These are phyloP conservation scores for Trichoderma parareesei DNA, from an alignment of 495 filamentous ascomycete species.

Conservation along the genomic window DNA sequence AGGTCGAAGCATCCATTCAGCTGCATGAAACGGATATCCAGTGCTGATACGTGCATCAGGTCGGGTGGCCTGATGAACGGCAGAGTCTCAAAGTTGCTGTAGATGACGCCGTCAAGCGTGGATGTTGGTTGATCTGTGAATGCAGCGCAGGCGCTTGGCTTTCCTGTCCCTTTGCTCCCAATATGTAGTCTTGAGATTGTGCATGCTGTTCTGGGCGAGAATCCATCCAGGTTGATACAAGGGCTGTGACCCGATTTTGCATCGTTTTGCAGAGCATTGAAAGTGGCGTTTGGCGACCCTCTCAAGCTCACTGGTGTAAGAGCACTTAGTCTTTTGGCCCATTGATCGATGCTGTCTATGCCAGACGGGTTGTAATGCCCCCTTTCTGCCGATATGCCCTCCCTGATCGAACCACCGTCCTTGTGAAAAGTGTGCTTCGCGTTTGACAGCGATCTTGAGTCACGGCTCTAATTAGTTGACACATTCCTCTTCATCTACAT, in stretches of 20 bases:
- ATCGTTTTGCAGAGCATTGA: neutral
- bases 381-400: neutral
- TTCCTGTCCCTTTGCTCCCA: neutral
- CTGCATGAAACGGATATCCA: constrained; percentile 37
- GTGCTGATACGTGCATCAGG: constrained; percentile 29
- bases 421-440: neutral
- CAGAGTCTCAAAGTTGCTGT: constrained; percentile 27
- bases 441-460: neutral
- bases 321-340: neutral
- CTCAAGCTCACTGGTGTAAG: neutral
- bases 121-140: neutral
- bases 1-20: constrained; percentile 36
- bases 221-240: neutral
- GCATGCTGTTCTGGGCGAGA: neutral
- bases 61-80: constrained; percentile 30
- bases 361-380: neutral
- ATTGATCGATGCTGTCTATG: constrained; percentile 5
- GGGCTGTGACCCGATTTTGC: neutral
- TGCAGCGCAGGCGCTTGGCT: neutral
- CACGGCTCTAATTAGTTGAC: neutral
- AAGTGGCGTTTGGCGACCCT: neutral
- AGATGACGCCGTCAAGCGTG: constrained; percentile 14
- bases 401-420: neutral
- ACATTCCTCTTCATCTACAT: too few relatives aligned
- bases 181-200: neutral